Evolutionary conservation across 2,329 filamentous ascomycete species (phyloP), one percentile per base, ranked within the genome.

Genomic region (Fusarium newnesense): DNA sequence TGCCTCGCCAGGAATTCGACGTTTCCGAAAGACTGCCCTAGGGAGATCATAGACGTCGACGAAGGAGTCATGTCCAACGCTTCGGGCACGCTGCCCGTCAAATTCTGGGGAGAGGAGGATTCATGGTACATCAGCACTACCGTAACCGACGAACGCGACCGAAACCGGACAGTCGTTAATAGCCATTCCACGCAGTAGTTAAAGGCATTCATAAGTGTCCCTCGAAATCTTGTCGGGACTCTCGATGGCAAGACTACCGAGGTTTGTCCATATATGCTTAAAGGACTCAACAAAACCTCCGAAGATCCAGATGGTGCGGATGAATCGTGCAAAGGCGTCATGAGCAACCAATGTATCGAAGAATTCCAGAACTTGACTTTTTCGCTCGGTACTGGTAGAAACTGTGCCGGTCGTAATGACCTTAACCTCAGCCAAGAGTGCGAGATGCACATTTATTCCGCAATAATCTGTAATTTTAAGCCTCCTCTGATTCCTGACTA

Each of bases 341-440:
- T 64, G 2, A 53, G 19, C 0, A 39, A 64, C 7, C 7, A 34
- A 5, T 64, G 62, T 3, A 39, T 64, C 13, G 4, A 39, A 1
- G 34, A 28, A 7, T 5, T 63, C 1, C 36, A 32, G 18, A 15
- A 7, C 1, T 30, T 9, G 9, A n/a, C 21, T 16, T 19, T 26
- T 1, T 13, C 58, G 10, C 8, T 49, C 3, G 1, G 7, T 4
- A n/a, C 28, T n/a, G 4, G 3, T 9, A 1, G 11, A n/a, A 3
- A 5, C 4, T 43, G n/a, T 19, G 24, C 12, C 1, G 1, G 8
- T 1, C 19, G 13, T 8, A 24, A 12, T 18, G 18, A 5, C 4
- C 10, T 58, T 4, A 7, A 18, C 6, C 12, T 21, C 5, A 64
- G 30, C 16, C 26, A 39, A 13, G 18, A 39, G 15, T 62, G 60